Evolutionary conservation across 768 basidiomycete genomes (phyloP).

Genomic region (Suillus cothurnatus): DNA sequence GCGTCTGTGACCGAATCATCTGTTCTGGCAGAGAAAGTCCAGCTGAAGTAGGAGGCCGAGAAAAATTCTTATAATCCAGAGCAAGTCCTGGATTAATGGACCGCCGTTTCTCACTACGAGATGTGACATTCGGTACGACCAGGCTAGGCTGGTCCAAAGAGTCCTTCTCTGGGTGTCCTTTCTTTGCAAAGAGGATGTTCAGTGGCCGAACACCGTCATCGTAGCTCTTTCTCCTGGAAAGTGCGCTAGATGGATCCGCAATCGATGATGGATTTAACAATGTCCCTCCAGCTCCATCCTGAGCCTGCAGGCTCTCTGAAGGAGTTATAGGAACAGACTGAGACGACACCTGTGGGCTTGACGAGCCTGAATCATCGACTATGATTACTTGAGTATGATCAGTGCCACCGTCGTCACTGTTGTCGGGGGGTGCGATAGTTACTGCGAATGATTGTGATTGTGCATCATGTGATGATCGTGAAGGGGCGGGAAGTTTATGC

Average conservation of each 20-base stretch:
- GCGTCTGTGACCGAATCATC: constrained; percentile 34
- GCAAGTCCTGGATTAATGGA: constrained; percentile 58
- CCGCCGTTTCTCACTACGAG: constrained; percentile 47
- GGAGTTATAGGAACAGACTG: constrained; percentile 13
- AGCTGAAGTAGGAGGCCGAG: constrained; percentile 13
- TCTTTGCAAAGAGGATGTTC: constrained; percentile 33
- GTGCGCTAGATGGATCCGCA: constrained; percentile 8
- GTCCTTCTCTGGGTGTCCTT: constrained; percentile 17
- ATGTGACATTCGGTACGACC: constrained; percentile 32
- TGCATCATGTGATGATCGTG: constrained; percentile 24
- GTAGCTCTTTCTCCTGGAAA: constrained; percentile 43
- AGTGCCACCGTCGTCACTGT: constrained; percentile 3
- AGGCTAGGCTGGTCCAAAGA: constrained; percentile 18
- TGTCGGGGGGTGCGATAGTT: constrained; percentile 45
- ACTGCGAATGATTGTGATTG: constrained; percentile 42
- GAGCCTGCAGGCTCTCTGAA: constrained; percentile 13
- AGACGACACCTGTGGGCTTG: neutral
- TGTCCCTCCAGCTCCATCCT: constrained; percentile 1
- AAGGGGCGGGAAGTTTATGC: constrained; percentile 15
- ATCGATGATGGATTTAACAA: constrained; percentile 27
- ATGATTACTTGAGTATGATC: constrained; percentile 12
- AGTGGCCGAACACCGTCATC: constrained; percentile 47
- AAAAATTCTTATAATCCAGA: constrained; percentile 28
- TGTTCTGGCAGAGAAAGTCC: constrained; percentile 22
- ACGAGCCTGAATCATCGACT: neutral